These are phyloP conservation scores for Geotrichum restrictum DNA, from an alignment of 1,139 yeast species.

Conservation along the genomic window DNA sequence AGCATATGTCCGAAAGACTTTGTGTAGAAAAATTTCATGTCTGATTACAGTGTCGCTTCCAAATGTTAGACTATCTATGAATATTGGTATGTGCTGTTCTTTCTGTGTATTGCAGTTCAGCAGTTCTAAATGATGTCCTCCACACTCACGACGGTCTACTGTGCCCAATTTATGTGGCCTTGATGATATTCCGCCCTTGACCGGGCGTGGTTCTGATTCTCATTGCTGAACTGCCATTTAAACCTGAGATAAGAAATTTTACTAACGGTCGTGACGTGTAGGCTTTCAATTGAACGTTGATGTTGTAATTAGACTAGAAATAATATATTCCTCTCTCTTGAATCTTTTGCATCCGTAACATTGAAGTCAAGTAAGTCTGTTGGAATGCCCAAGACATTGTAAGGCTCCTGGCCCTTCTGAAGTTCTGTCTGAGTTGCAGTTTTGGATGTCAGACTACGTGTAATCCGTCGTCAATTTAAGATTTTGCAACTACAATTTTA, in stretches of 20 bases:
- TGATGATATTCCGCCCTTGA: conserved; percentile 98
- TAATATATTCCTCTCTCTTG: no score
- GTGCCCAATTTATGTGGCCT: conserved; percentile 76
- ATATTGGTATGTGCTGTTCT: neutral
- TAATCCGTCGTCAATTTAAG: no score
- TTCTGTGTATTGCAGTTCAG: neutral
- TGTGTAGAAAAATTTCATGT: conserved; percentile 52
- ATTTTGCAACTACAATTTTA: no score
- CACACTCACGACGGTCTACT: conserved; percentile 99
- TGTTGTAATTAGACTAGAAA: no score
- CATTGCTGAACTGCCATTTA: neutral
- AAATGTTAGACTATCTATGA: neutral
- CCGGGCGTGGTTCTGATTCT: conserved; percentile 94
- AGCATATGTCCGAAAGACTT: conserved; percentile 94
- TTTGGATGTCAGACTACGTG: no score
- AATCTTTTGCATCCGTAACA: no score
- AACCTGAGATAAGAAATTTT: neutral
- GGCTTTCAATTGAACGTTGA: no score
- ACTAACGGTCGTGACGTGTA: neutral
- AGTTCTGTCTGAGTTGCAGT: no score
- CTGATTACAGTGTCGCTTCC: conserved; percentile 31
- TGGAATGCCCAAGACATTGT: no score
- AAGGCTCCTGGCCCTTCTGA: no score
- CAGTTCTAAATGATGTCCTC: conserved; percentile 66
- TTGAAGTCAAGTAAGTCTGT: no score